A percentile compares a stretch with the other conserved stretches of the same genome.
Conservation (phyloP, 108 stramenopile genomes). For the Fistulifera pelliculosa region DNA sequence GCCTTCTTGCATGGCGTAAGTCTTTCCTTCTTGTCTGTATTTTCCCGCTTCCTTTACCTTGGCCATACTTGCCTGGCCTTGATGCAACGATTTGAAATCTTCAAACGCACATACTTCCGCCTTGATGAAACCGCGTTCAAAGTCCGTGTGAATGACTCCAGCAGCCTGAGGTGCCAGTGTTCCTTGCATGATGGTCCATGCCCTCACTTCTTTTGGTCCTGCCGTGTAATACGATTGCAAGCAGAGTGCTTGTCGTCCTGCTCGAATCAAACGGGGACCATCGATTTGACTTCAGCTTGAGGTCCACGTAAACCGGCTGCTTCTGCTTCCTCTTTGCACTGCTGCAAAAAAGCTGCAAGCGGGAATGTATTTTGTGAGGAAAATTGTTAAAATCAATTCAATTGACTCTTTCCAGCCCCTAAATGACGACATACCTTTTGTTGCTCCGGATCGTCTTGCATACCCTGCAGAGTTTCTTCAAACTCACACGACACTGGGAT, state of each 20-base stretch:
- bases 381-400: constrained; percentile 1
- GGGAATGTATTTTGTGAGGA: too few relatives aligned
- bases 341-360: constrained; percentile 71
- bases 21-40: constrained; percentile 95
- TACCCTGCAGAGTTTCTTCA: constrained; percentile 83
- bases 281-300: constrained; percentile 76
- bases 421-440: constrained; percentile 40
- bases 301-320: constrained; percentile 80
- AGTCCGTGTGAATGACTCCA: constrained; percentile 98
- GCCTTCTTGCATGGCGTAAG: constrained; percentile 89
- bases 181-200: constrained; percentile 97
- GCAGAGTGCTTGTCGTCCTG: constrained; percentile 91
- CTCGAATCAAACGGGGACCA: constrained; percentile 93
- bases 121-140: constrained; percentile 99
- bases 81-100: constrained; percentile 91
- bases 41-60: constrained; percentile 98
- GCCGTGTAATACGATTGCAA: constrained; percentile 98
- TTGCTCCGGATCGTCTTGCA: constrained; percentile 59
- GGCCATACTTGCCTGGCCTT: constrained; percentile 87
- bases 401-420: neutral
- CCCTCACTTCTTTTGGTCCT: constrained; percentile 96
- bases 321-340: constrained; percentile 74
- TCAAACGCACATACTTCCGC: constrained; percentile 96
- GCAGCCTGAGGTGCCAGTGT: constrained; percentile 92
- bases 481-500: constrained; percentile 98